phyloP scores from a whole-genome alignment of 345 rosid species.

The Acer campestre region DNA sequence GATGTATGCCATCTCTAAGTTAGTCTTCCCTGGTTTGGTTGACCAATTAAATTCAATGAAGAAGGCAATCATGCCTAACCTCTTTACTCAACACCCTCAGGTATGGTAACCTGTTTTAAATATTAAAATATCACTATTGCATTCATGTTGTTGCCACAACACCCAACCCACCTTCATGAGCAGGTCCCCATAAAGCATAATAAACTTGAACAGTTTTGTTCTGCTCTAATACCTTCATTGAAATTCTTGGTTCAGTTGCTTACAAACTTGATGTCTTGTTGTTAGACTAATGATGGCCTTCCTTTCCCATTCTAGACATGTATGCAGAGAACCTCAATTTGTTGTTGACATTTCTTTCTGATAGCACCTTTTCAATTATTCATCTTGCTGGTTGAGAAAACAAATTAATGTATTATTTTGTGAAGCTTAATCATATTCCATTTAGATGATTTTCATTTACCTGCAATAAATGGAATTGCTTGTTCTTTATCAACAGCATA shows the following conservation, averaged over 20 bases:
- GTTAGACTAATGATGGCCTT: neutral
- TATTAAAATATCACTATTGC: neutral
- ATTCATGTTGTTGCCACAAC: conserved; percentile 6
- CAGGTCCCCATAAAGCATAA: no score
- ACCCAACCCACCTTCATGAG: neutral
- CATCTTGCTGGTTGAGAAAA: neutral
- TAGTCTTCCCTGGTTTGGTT: conserved; percentile 73
- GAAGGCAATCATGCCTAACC: conserved; percentile 54
- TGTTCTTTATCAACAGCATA: neutral
- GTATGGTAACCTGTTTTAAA: conserved; percentile 30
- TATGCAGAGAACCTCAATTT: neutral
- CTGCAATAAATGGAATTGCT: neutral
- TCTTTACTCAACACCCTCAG: conserved; percentile 59
- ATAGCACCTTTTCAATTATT: neutral
- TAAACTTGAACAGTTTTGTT: neutral
- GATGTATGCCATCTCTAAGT: conserved; percentile 55
- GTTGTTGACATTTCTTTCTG: neutral
- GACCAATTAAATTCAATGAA: conserved; percentile 75
- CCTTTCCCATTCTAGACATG: neutral
- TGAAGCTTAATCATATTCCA: neutral
- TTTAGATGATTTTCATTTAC: neutral
- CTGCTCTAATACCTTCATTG: neutral
- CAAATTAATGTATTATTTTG: neutral
- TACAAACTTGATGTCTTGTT: neutral
- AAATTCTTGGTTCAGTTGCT: neutral